These are phyloP conservation scores for Epichloe bromicola DNA, from an alignment of 2,329 filamentous ascomycete genomes.

Conservation along the genomic window DNA sequence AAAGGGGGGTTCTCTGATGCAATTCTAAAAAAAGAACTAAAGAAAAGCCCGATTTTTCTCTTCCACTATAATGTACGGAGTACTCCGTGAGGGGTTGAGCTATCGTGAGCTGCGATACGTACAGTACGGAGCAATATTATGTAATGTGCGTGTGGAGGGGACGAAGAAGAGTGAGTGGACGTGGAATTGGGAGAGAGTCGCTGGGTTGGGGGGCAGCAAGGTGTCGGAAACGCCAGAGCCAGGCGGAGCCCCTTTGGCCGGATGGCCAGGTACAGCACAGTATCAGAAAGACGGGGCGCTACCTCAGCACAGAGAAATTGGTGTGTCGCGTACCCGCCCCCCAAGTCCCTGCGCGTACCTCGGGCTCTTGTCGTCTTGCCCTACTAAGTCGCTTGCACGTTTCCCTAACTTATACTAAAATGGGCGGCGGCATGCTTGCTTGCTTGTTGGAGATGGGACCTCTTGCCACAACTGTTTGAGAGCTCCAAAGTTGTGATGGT, in stretches of 20 bases:
- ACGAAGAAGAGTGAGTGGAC: conserved; percentile 17
- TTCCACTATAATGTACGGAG: too few species aligned
- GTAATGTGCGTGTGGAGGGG: neutral
- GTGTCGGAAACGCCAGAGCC: conserved; percentile 5
- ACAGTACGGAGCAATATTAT: neutral
- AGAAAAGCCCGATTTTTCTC: too few species aligned
- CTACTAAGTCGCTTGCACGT: neutral
- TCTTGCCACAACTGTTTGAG: too few species aligned
- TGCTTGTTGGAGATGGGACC: too few species aligned
- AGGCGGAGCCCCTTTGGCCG: neutral
- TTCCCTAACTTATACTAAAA: too few species aligned
- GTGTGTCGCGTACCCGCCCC: conserved; percentile 25
- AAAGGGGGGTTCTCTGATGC: too few species aligned
- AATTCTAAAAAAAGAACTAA: too few species aligned
- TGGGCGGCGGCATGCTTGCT: too few species aligned
- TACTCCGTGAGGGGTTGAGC: too few species aligned
- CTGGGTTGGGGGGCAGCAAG: conserved; percentile 15
- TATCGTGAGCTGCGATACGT: neutral
- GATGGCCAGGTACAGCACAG: conserved; percentile 24
- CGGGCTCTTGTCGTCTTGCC: neutral
- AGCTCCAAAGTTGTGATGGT: neutral
- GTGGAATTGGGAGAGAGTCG: conserved; percentile 12
- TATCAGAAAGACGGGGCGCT: conserved; percentile 21
- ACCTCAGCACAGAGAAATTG: conserved; percentile 20
- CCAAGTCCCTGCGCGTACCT: conserved; percentile 19